Conservation (phyloP, 495 filamentous ascomycete genomes). For the Aspergillus wentii region DNA sequence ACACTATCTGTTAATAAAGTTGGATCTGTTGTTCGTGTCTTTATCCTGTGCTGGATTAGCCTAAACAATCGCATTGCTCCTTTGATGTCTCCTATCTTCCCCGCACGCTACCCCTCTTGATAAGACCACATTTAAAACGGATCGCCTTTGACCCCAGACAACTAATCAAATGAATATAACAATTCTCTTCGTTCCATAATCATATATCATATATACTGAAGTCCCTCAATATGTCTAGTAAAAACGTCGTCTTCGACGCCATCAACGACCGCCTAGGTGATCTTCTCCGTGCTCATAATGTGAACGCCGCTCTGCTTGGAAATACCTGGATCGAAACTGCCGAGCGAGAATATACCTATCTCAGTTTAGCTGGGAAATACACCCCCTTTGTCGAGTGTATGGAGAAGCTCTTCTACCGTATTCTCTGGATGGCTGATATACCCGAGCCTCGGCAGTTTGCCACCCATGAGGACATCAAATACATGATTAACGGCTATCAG, state of each 20-base stretch:
- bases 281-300: conserved; percentile 25
- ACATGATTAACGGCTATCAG: conserved; percentile 21
- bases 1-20: too few species aligned
- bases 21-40: too few species aligned
- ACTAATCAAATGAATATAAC: too few species aligned
- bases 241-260: conserved; percentile 23
- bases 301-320: conserved; percentile 30
- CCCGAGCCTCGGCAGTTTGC: conserved; percentile 24
- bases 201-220: too few species aligned
- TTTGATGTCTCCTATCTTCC: too few species aligned
- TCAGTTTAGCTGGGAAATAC: conserved; percentile 30
- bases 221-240: too few species aligned
- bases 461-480: conserved; percentile 23
- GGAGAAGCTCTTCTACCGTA: conserved; percentile 32
- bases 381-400: conserved; percentile 24
- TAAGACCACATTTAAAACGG: too few species aligned
- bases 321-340: conserved; percentile 37
- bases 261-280: conserved; percentile 26
- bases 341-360: conserved; percentile 37
- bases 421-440: conserved; percentile 24
- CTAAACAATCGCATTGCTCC: too few species aligned
- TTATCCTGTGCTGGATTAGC: too few species aligned
- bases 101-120: too few species aligned
- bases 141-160: too few species aligned
- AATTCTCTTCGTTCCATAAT: too few species aligned